Base-by-base conservation (phyloP, 2,329 filamentous ascomycete genomes). In the Coleophoma crateriformis region DNA sequence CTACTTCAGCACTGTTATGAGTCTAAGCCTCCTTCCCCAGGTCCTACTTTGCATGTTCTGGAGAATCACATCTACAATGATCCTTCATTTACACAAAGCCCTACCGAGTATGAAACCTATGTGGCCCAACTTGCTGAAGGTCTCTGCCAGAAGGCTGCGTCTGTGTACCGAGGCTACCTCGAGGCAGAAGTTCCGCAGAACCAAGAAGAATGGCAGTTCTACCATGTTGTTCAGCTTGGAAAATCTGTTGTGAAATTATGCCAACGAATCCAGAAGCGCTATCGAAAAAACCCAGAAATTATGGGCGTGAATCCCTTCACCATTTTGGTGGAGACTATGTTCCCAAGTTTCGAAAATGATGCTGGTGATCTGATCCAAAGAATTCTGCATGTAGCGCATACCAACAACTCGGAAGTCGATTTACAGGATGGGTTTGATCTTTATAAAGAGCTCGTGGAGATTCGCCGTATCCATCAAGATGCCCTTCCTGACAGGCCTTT, bases 371-470 rank as follows among this genome's bases (percentile, higher is more conserved):
- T 99, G 56, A 84, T 97, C 39, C 78, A 84, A 57, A 80, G 87
- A 49, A 94, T 97, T 53, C 76, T 97, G 56, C 78, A 87, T 51
- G 78, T 85, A 47, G 82, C 87, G 19, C 79, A 86, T 56, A 78
- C 82, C 33, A 81, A 78, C 47, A 84, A 81, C 13, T 77, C 84
- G 49, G 90, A 96, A 59, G 82, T 97, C 45, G 84, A 87, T 37
- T 81, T 97, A 22, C 82, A 96, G 62, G 94, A 99, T 66, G 94
- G 92, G 0, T 97, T 99, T 65, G 88, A 95, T 58, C 72, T 99
- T 15, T 99, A 99, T 71, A 87, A 82, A 61, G 90, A 95, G 62
- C 74, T 99, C 50, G 85, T 92, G 17, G 86, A 88, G 56, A 89
- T 96, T 53, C 85, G 94, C 32, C 77, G 80, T 33, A 89, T 95